Evolutionary conservation across 2,329 filamentous ascomycete species (phyloP).

Genomic region (Hypoxylon sp.): DNA sequence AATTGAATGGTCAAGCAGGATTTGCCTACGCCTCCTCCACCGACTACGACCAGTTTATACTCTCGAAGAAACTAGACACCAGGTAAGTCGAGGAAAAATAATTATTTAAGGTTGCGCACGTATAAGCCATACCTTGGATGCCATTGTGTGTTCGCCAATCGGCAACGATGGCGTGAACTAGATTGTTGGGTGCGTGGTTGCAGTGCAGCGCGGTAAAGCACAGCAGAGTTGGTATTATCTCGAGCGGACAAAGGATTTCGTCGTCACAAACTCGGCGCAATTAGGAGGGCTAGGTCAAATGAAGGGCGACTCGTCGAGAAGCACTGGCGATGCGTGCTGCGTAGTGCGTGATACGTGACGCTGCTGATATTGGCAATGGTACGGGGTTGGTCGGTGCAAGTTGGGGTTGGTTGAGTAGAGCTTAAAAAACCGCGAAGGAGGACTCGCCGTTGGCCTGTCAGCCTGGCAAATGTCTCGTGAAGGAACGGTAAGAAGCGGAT

Average conservation of each 20-base stretch:
- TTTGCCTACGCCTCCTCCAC: slow-evolving; percentile 98
- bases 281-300: slow-evolving; percentile 10
- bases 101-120: neutral
- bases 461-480: slow-evolving; percentile 4
- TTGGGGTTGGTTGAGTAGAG: slow-evolving; percentile 18
- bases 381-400: slow-evolving; percentile 11
- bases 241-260: slow-evolving; percentile 32
- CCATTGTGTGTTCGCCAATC: slow-evolving; percentile 51
- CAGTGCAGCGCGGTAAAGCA: slow-evolving; percentile 18
- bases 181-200: slow-evolving; percentile 23
- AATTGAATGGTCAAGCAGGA: slow-evolving; percentile 98
- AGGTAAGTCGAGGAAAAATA: slow-evolving; percentile 22
- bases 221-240: slow-evolving; percentile 26
- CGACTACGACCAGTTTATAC: slow-evolving; percentile 97
- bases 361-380: slow-evolving; percentile 2
- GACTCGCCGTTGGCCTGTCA: slow-evolving; percentile 3
- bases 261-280: slow-evolving; percentile 25
- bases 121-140: slow-evolving; percentile 54
- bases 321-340: slow-evolving; percentile 2
- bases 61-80: slow-evolving; percentile 79
- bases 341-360: neutral
- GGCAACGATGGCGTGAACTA: slow-evolving; percentile 34
- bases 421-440: slow-evolving; percentile 16
- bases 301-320: neutral
- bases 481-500: slow-evolving; percentile 20